Evolutionary conservation across 2,329 filamentous ascomycete species (phyloP).

Genomic region (Helicocarpus griseus): DNA sequence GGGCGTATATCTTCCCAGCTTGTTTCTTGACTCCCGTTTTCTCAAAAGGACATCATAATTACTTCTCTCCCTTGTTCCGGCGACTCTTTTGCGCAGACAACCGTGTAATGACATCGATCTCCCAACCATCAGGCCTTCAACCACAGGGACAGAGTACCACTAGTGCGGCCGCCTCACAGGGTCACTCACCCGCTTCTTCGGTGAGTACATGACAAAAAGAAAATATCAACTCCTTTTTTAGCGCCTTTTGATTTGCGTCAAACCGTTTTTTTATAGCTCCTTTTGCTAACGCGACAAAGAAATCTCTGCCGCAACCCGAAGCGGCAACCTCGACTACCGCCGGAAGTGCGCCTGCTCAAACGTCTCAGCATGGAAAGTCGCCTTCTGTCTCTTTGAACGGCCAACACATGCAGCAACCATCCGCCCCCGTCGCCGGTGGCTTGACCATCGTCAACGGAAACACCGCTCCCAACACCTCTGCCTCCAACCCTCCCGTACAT

Average conservation of each 20-base stretch:
- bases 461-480: conserved; percentile 44
- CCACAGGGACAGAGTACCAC: conserved; percentile 40
- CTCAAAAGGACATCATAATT: conserved; percentile 1
- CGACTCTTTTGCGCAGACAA: conserved; percentile 22
- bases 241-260: neutral
- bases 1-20: conserved; percentile 3
- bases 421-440: conserved; percentile 33
- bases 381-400: conserved; percentile 75
- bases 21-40: conserved; percentile 3
- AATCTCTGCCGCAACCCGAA: conserved; percentile 40
- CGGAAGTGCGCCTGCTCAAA: conserved; percentile 41
- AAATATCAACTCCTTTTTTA: neutral
- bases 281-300: conserved; percentile 55
- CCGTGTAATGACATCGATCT: conserved; percentile 54
- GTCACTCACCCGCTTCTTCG: conserved; percentile 38
- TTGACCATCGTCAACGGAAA: conserved; percentile 59
- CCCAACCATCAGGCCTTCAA: conserved; percentile 39
- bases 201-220: conserved; percentile 30
- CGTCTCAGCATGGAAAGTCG: conserved; percentile 45
- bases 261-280: conserved; percentile 20
- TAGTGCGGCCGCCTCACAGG: conserved; percentile 37
- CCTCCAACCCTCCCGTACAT: conserved; percentile 54
- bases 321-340: conserved; percentile 42
- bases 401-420: conserved; percentile 46
- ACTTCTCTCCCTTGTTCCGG: conserved; percentile 11